Base-by-base conservation (phyloP, 1,139 yeast species). In the Hyphopichia khmerensis region DNA sequence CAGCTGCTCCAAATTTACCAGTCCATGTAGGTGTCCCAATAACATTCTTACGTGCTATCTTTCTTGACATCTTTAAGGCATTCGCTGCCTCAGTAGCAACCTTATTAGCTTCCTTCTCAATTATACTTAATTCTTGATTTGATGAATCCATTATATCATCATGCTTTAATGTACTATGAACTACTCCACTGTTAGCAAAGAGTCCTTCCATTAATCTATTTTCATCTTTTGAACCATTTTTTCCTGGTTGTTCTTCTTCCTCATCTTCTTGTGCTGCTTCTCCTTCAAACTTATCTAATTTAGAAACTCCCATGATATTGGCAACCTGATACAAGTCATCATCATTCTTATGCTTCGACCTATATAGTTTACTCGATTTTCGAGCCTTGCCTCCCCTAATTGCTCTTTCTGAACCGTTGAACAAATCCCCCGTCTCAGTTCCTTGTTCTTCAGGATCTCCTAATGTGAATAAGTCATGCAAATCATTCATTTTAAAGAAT, bases 21-120 rank as follows among this genome's bases (percentile, higher is more conserved):
- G 99, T 93, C 96, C 97, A 93, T 0, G 99, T 93, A 0, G 97
- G 98, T 0, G 87, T 83, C 3, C 96, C 96, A 24, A 90, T 72
- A 29, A 77, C 79, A 19, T 81, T 80, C 46, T 72, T 75, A 41
- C 88, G 73, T 0, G 96, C 80, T 24, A 70, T 66, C 43, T 69
- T 77, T 39, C 96, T 66, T 0, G 96, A 88, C 45, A 77, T 77
- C 44, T 81, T 73, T 45, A 93, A 65, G 0, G 91, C 90, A 17
- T 75, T 74, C 0, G 91, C 82, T 0, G 98, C 97, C 29, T 82
- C 82, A 32, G 72, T 73, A 0, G 98, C 98, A 19, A 88, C 77
- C 44, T 81, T 69, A 17, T 76, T 67, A 0, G 98, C 98, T 57
- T 93, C 97, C 36, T 75, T 70, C 42, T 87, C 89, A 27, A 87